A percentile compares a stretch with the other conserved stretches of the same genome.
These are phyloP conservation scores for Arthonia radiata DNA, from an alignment of 495 filamentous ascomycete genomes.

Conservation along the genomic window DNA sequence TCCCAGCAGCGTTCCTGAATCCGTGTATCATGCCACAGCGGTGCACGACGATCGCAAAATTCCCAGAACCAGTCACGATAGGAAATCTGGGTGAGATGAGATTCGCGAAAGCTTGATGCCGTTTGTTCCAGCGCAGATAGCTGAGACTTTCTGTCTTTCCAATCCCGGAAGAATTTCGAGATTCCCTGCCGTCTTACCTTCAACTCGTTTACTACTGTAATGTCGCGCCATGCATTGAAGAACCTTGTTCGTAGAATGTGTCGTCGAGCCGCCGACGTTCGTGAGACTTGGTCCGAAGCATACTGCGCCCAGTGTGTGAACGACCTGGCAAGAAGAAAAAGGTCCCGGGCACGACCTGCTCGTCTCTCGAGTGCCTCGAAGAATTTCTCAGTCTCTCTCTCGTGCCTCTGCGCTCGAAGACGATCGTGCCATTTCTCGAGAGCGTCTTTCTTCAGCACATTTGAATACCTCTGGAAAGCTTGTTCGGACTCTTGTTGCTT, in stretches of 20 bases:
- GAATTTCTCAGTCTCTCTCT: constrained; percentile 29
- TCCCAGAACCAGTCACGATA: constrained; percentile 33
- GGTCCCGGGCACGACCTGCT: constrained; percentile 33
- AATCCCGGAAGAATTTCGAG: constrained; percentile 28
- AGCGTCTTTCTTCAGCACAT: too few species aligned
- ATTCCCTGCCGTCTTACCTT: constrained; percentile 39
- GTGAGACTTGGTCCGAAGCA: constrained; percentile 31
- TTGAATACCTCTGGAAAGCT: too few species aligned
- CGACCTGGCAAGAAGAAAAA: constrained; percentile 43
- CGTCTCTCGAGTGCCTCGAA: constrained; percentile 35
- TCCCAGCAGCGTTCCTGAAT: too few species aligned
- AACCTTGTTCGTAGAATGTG: constrained; percentile 47
- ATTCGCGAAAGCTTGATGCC: constrained; percentile 20
- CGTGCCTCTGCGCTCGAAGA: constrained; percentile 22
- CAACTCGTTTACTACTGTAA: constrained; percentile 42
- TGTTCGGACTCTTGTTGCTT: too few species aligned
- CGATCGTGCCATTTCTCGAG: constrained; percentile 32
- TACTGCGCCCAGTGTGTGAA: constrained; percentile 50
- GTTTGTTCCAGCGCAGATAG: constrained; percentile 13
- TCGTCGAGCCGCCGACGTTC: constrained; percentile 32
- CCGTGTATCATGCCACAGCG: constrained; percentile 25
- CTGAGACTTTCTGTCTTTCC: constrained; percentile 21
- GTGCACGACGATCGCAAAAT: constrained; percentile 28
- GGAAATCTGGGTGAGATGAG: constrained; percentile 18
- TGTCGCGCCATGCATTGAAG: constrained; percentile 53